Evolutionary conservation across 2,329 filamentous ascomycete species (phyloP).

Genomic region (Xylariaceae sp.): DNA sequence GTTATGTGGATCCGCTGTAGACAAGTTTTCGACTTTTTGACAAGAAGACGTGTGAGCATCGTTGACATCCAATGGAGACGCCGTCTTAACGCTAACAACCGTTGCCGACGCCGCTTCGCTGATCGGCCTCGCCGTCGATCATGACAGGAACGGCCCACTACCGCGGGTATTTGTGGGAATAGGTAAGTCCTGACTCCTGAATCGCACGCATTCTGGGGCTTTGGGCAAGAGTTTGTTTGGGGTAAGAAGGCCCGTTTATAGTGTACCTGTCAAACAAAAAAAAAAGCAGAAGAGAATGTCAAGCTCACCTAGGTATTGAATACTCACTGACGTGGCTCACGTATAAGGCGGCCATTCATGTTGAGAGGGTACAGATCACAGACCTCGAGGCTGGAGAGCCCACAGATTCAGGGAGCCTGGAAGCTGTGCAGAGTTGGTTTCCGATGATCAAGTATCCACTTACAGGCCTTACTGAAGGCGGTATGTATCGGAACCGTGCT

Average conservation of each 20-base stretch:
- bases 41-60: constrained; percentile 38
- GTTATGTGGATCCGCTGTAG: constrained; percentile 36
- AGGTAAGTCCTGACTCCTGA: constrained; percentile 24
- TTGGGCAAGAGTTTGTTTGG: constrained; percentile 37
- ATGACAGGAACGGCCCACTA: constrained; percentile 39
- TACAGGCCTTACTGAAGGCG: constrained; percentile 30
- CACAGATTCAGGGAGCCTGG: constrained; percentile 38
- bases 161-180: constrained; percentile 38
- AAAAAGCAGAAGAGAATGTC: too few species aligned
- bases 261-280: too few species aligned
- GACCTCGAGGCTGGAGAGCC: constrained; percentile 43
- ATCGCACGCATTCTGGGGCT: constrained; percentile 36
- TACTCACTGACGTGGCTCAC: background rate
- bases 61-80: constrained; percentile 39
- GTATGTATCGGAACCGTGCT: constrained; percentile 39
- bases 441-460: constrained; percentile 28
- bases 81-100: constrained; percentile 40
- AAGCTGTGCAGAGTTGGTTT: constrained; percentile 29
- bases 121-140: constrained; percentile 39
- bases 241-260: constrained; percentile 26
- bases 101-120: constrained; percentile 38
- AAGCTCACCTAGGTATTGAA: too few species aligned
- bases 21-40: constrained; percentile 34
- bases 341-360: constrained; percentile 32
- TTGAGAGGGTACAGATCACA: constrained; percentile 41